Conservation (phyloP, 2,329 filamentous ascomycete genomes). For the Fusarium subglutinans region DNA sequence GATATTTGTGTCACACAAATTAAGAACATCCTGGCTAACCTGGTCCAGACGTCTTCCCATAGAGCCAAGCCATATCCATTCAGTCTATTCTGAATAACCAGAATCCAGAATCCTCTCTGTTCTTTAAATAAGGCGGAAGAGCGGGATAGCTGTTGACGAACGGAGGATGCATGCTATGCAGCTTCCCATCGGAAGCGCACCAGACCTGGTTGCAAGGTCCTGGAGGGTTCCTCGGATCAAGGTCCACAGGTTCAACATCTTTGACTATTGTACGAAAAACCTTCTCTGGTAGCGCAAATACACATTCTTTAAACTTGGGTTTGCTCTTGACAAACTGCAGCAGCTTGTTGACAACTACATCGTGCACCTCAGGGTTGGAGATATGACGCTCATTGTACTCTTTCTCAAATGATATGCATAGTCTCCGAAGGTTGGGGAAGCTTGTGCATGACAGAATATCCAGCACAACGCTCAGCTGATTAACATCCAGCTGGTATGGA, state of each 20-base stretch:
- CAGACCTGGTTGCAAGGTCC: neutral
- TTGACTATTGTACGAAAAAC: neutral
- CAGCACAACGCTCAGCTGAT: neutral
- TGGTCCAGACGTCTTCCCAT: neutral
- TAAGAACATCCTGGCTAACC: neutral
- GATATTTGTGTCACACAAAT: neutral
- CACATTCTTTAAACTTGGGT: neutral
- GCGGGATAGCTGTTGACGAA: neutral
- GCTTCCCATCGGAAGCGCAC: neutral
- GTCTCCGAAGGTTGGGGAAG: neutral
- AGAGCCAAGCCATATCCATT: neutral
- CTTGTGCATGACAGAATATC: neutral
- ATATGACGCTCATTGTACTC: neutral
- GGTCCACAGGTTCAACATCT: too few species aligned
- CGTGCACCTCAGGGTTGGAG: neutral
- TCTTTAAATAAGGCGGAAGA: neutral
- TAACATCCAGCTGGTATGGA: neutral
- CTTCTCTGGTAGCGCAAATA: neutral
- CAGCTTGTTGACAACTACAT: neutral
- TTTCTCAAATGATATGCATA: neutral
- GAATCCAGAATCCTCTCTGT: neutral
- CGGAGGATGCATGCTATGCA: neutral
- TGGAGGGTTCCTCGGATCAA: too few species aligned
- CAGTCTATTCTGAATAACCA: neutral
- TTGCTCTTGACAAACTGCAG: neutral